These are phyloP conservation scores for Datura wrightii DNA, from an alignment of 257 asterid genomes.

Conservation along the genomic window DNA sequence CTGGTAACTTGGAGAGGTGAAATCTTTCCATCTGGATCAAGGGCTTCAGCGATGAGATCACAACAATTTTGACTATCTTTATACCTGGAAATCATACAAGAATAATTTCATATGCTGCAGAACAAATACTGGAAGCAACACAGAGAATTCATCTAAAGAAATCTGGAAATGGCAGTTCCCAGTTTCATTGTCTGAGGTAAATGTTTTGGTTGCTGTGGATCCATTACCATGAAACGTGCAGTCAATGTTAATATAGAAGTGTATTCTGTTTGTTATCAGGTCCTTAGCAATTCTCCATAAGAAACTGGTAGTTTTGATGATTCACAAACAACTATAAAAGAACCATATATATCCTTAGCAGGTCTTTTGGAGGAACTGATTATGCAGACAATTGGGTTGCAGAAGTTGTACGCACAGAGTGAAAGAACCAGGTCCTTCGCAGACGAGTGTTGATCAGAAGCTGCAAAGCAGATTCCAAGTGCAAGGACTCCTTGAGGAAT, in stretches of 20 bases:
- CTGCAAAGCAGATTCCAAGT: not conserved
- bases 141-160: not conserved
- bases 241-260: not conserved
- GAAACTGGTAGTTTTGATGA: too few relatives aligned
- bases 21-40: slow-evolving; percentile 61
- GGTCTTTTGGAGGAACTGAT: not conserved
- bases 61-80: slow-evolving; percentile 63
- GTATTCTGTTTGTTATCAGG: not conserved
- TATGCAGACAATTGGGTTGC: not conserved
- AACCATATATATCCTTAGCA: too few relatives aligned
- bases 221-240: not conserved
- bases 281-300: too few relatives aligned
- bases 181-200: not conserved
- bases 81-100: slow-evolving; percentile 49
- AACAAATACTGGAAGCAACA: not conserved
- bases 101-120: not conserved
- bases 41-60: slow-evolving; percentile 67
- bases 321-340: too few relatives aligned
- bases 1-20: slow-evolving; percentile 58
- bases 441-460: not conserved
- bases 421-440: not conserved
- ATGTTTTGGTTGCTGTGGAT: not conserved
- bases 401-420: not conserved
- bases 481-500: not conserved
- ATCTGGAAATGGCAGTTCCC: not conserved